Conservation (phyloP, 257 asterid genomes). For the Ballota nigra region DNA sequence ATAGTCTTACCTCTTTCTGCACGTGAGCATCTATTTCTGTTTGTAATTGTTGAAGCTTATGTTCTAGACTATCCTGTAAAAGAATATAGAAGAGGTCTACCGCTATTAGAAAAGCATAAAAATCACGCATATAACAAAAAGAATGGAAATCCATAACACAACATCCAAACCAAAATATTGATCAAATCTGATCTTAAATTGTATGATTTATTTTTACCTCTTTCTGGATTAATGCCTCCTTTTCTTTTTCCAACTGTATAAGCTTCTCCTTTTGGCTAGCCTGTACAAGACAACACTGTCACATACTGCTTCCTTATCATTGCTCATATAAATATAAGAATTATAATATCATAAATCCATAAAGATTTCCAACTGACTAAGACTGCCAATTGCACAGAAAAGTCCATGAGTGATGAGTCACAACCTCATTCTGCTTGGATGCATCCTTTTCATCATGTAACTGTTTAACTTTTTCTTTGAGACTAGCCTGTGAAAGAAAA, state of each 20-base stretch:
- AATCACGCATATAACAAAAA: not conserved
- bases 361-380: constrained; percentile 2
- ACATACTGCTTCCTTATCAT: constrained; percentile 21
- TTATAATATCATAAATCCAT: not conserved
- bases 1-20: constrained; percentile 48
- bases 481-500: constrained; percentile 37
- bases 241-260: constrained; percentile 46
- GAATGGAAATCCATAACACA: not conserved
- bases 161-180: constrained; percentile 10
- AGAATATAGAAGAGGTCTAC: constrained; percentile 21
- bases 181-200: not conserved
- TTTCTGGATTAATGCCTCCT: constrained; percentile 38
- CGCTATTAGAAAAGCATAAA: constrained; percentile 11
- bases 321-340: constrained; percentile 17
- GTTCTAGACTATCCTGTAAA: constrained; percentile 41
- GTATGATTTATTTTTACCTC: constrained; percentile 40
- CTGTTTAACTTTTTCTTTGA: constrained; percentile 41
- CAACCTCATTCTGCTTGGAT: constrained; percentile 46
- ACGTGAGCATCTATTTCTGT: constrained; percentile 34
- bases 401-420: constrained; percentile 22
- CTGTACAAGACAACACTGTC: constrained; percentile 44
- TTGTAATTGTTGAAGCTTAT: constrained; percentile 36
- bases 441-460: constrained; percentile 41
- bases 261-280: constrained; percentile 43
- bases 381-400: constrained; percentile 3